phyloP scores from a whole-genome alignment of 1,284 basidiomycete species.

The Neonothopanus nambi region DNA sequence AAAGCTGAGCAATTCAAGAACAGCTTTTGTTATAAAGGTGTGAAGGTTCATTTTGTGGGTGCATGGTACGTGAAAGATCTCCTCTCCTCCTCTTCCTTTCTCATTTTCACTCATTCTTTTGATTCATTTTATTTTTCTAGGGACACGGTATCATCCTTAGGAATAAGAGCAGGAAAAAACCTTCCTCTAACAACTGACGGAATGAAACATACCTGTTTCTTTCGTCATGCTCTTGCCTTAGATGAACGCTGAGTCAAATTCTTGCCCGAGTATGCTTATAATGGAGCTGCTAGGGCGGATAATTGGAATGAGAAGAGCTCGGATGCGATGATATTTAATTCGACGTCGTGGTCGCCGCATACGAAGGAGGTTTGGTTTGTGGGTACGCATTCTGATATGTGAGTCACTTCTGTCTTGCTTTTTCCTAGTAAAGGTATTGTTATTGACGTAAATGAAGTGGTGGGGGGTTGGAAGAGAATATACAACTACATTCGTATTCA shows the following conservation, averaged over 20 bases:
- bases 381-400: constrained; percentile 27
- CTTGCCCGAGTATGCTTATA: constrained; percentile 15
- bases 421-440: neutral
- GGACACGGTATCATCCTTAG: constrained; percentile 39
- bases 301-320: neutral
- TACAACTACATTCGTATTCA: no score
- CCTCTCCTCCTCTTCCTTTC: neutral
- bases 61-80: constrained; percentile 32
- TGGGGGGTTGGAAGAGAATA: constrained; percentile 3
- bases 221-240: constrained; percentile 26
- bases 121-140: no score
- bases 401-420: neutral
- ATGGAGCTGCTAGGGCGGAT: neutral
- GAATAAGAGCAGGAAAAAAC: constrained; percentile 15
- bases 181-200: constrained; percentile 11
- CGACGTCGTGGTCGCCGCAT: no score
- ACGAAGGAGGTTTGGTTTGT: constrained; percentile 30
- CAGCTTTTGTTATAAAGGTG: constrained; percentile 35
- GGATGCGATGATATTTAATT: no score
- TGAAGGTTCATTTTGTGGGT: constrained; percentile 41
- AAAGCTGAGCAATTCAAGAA: no score
- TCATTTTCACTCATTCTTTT: neutral
- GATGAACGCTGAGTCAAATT: constrained; percentile 23
- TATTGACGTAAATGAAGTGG: neutral
- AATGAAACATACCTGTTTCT: constrained; percentile 18